Base-by-base conservation (phyloP, 495 filamentous ascomycete species). In the Aspergillus indologenus region DNA sequence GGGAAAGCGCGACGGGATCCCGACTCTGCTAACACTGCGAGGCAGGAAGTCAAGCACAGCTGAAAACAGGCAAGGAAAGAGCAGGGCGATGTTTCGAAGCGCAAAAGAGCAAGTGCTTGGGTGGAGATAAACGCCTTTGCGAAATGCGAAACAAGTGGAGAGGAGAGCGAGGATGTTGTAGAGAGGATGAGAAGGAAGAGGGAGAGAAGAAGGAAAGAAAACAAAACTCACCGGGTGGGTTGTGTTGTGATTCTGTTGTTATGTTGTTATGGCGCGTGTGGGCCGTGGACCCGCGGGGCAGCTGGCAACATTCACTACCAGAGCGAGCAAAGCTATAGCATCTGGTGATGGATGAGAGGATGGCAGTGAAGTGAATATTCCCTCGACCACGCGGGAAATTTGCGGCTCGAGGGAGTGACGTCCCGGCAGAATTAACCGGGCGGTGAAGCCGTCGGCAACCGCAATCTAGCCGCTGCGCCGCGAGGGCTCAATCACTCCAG, bases 291-390 rank as follows among this genome's bases (percentile, higher is more conserved):
- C 47, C 34, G 17, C 17, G 7, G 29, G 34, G 19, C 29, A 49
- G 50, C 45, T n/a, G 31, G 3, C 45, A 43, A 44, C 44, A 58
- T 64, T 64, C 45, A 58, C 58, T 61, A 58, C 62, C 57, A 43
- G 12, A 22, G 5, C 19, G 24, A 59, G 46, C 20, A 53, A 43
- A 20, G 18, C 23, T 53, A 48, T 56, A 29, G 53, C 43, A 53
- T 42, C 19, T 29, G 21, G 44, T 43, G 31, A n/a, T 21, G 46
- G 21, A 49, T 40, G 51, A 58, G 45, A 55, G 29, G 18, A 29
- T 43, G 24, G 45, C 22, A 44, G 24, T 31, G 34, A 22, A n/a
- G 56, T 20, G 47, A 50, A 54, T 23, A 45, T n/a, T 19, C 42
- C 9, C 18, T 56, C 42, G 24, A 40, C 34, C 31, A 19, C 40